Conservation (phyloP, 2,329 filamentous ascomycete species). For the Ascochyta rabiei region DNA sequence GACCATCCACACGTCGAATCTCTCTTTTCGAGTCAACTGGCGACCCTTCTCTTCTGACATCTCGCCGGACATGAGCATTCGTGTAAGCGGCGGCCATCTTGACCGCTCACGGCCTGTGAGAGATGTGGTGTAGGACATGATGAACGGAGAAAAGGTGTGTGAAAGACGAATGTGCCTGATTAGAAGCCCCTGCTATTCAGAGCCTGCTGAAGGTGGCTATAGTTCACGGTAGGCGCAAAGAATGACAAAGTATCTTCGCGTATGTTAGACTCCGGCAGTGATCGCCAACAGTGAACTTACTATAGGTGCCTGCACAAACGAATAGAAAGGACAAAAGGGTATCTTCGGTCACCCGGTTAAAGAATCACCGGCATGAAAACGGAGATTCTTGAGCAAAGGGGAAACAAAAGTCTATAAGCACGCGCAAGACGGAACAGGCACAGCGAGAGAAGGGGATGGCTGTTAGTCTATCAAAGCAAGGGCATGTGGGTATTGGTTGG, state of each 20-base stretch:
- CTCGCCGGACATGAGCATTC: slow-evolving; percentile 82
- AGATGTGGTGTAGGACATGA: slow-evolving; percentile 40
- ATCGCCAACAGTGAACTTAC: slow-evolving; percentile 32
- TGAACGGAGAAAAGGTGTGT: slow-evolving; percentile 14
- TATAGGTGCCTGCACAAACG: slow-evolving; percentile 48
- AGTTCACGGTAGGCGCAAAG: slow-evolving; percentile 32
- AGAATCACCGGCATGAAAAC: slow-evolving; percentile 48
- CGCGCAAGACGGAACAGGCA: slow-evolving; percentile 24
- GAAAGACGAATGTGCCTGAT: slow-evolving; percentile 23
- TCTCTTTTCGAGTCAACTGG: slow-evolving; percentile 71
- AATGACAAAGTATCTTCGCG: slow-evolving; percentile 40
- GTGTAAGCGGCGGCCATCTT: slow-evolving; percentile 81
- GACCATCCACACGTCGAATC: slow-evolving; percentile 86
- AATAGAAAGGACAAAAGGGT: slow-evolving; percentile 39
- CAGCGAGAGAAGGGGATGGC: slow-evolving; percentile 22
- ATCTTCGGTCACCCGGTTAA: slow-evolving; percentile 44
- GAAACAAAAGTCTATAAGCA: slow-evolving; percentile 50
- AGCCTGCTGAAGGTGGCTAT: slow-evolving; percentile 48
- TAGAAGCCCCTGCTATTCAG: slow-evolving; percentile 44
- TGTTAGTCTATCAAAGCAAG: slow-evolving; percentile 38
- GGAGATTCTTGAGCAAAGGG: slow-evolving; percentile 38
- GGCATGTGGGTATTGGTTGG: slow-evolving; percentile 35
- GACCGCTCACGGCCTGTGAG: slow-evolving; percentile 65
- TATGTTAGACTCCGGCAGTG: slow-evolving; percentile 23
- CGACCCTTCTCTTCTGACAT: slow-evolving; percentile 77